Percentiles rank a stretch among this genome's conserved stretches.
phyloP scores from a whole-genome alignment of 2,329 filamentous ascomycete genomes.

The Colletotrichum sp. region DNA sequence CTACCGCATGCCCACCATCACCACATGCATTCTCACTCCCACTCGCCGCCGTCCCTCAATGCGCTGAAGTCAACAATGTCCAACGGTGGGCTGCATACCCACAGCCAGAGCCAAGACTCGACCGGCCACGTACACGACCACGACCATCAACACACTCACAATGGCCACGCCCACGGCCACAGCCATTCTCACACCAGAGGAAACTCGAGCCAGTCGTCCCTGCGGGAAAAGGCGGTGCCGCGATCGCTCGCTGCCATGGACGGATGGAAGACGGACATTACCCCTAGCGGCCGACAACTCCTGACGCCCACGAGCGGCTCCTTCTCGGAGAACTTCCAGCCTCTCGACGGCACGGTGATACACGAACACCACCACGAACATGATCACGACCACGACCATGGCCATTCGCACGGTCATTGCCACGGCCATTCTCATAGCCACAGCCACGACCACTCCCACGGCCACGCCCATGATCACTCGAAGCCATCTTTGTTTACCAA shows the following conservation, averaged over 20 bases:
- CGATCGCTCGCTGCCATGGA: constrained; percentile 36
- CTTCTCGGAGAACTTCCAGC: constrained; percentile 16
- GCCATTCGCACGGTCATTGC: constrained; percentile 29
- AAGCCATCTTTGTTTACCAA: constrained; percentile 73
- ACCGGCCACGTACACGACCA: constrained; percentile 29
- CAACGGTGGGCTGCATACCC: constrained; percentile 27
- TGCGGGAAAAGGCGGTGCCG: constrained; percentile 35
- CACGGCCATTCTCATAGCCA: constrained; percentile 29
- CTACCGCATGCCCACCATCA: constrained; percentile 53
- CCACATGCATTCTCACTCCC: constrained; percentile 43
- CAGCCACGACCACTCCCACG: constrained; percentile 28
- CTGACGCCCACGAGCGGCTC: constrained; percentile 32
- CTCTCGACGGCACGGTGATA: constrained; percentile 12
- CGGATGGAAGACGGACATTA: constrained; percentile 46
- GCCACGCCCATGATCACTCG: constrained; percentile 35
- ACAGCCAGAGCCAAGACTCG: constrained; percentile 28
- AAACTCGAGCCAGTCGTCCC: constrained; percentile 8
- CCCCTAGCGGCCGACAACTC: constrained; percentile 44
- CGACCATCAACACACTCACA: constrained; percentile 21
- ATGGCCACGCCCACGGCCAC: constrained; percentile 32
- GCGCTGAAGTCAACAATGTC: constrained; percentile 37
- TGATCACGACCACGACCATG: constrained; percentile 28
- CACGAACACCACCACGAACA: constrained; percentile 26
- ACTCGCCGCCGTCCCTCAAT: constrained; percentile 44
- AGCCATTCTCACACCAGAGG: constrained; percentile 27